Evolutionary conservation across 352 stramenopile species (phyloP), one percentile per base, ranked within the genome.

Genomic region (Pythium insidiosum): DNA sequence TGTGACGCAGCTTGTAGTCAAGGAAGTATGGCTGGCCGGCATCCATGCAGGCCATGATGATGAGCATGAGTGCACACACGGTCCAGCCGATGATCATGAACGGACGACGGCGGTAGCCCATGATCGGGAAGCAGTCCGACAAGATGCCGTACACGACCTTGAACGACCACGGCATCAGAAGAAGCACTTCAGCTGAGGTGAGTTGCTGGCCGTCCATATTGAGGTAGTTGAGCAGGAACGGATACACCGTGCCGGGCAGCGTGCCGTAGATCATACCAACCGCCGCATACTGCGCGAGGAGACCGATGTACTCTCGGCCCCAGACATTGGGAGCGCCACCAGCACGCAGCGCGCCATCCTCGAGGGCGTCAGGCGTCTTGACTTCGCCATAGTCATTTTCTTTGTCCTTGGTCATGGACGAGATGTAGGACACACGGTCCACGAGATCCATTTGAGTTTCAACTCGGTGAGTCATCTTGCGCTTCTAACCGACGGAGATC

Each of bases 161-260:
- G 11, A 45, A 34, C 43, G 61, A 80, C 70, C 70, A 83, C 2
- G 67, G 65, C 5, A 83, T 35, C 11, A 60, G 43, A n/a, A 79
- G 49, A 2, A 82, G 57, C 34, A 61, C 57, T 16, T 57, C 56
- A 22, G 70, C 70, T 21, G 70, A 61, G 20, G 69, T 49, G 6
- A 70, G 42, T 42, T 77, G 58, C 15, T 63, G 41, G 37, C 75
- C 58, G 37, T 69, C 44, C 28, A 74, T 58, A 13, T 42, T n/a
- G n/a, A n/a, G n/a, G n/a, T n/a, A n/a, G n/a, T n/a, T n/a, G n/a
- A n/a, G n/a, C n/a, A n/a, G n/a, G n/a, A n/a, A n/a, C n/a, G n/a
- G n/a, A n/a, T n/a, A n/a, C n/a, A n/a, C n/a, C n/a, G n/a, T n/a
- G n/a, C n/a, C n/a, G n/a, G n/a, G n/a, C n/a, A n/a, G n/a, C n/a